Evolutionary conservation across 345 rosid species (phyloP).

Genomic region (Isatis tinctoria): DNA sequence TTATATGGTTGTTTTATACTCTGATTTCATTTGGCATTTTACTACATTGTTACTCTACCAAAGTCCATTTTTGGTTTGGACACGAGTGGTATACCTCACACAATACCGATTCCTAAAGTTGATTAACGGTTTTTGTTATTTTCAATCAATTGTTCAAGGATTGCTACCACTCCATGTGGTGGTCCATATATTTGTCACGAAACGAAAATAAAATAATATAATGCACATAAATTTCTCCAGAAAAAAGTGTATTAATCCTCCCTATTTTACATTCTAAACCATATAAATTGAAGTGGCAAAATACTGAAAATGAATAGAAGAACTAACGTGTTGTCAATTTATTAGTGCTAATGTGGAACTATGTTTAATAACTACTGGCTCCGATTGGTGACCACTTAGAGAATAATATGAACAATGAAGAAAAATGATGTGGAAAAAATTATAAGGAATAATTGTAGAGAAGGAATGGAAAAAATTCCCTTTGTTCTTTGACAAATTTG

Average conservation of each 20-base stretch:
- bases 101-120: not conserved
- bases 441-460: no score
- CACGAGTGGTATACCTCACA: not conserved
- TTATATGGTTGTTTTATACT: not conserved
- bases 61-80: slow-evolving; percentile 7
- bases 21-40: not conserved
- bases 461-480: no score
- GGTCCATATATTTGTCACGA: not conserved
- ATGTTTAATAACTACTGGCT: not conserved
- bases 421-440: no score
- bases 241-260: not conserved
- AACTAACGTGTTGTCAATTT: not conserved
- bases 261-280: not conserved
- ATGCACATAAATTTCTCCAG: not conserved
- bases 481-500: no score
- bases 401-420: no score
- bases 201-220: not conserved
- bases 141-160: not conserved
- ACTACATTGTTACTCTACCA: not conserved
- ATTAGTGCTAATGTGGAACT: not conserved
- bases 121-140: slow-evolving; percentile 12
- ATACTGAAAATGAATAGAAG: not conserved
- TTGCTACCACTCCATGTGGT: not conserved
- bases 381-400: no score
- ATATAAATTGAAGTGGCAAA: not conserved